Conservation (phyloP, 345 rosid genomes). For the Populus euphratica region DNA sequence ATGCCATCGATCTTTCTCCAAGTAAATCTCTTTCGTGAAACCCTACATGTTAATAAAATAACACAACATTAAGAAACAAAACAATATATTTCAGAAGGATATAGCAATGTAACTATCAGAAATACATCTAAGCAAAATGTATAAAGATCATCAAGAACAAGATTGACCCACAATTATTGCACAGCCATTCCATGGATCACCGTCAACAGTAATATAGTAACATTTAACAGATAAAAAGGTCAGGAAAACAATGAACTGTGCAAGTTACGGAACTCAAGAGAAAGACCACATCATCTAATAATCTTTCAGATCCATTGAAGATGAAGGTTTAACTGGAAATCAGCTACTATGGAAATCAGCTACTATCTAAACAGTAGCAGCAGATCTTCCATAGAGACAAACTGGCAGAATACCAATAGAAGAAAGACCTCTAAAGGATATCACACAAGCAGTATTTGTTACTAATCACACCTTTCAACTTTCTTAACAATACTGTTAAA, state of each 20-base stretch:
- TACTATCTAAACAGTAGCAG: not conserved
- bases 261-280: not conserved
- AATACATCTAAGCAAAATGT: not conserved
- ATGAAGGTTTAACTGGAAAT: not conserved
- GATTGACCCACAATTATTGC: not conserved
- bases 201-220: not conserved
- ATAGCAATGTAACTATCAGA: not conserved
- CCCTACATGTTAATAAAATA: slow-evolving; percentile 47
- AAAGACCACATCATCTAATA: not conserved
- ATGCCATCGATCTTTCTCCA: slow-evolving; percentile 96
- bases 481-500: not conserved
- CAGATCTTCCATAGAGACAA: not conserved
- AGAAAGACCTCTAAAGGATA: no score
- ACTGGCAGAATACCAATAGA: no score
- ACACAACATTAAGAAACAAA: not conserved
- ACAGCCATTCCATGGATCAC: not conserved
- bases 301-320: not conserved
- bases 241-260: not conserved
- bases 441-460: not conserved
- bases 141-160: not conserved
- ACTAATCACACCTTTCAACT: not conserved
- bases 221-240: not conserved
- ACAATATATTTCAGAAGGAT: not conserved
- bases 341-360: not conserved
- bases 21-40: slow-evolving; percentile 94